phyloP scores from a whole-genome alignment of 768 basidiomycete genomes.

The Rhizopogon salebrosus region DNA sequence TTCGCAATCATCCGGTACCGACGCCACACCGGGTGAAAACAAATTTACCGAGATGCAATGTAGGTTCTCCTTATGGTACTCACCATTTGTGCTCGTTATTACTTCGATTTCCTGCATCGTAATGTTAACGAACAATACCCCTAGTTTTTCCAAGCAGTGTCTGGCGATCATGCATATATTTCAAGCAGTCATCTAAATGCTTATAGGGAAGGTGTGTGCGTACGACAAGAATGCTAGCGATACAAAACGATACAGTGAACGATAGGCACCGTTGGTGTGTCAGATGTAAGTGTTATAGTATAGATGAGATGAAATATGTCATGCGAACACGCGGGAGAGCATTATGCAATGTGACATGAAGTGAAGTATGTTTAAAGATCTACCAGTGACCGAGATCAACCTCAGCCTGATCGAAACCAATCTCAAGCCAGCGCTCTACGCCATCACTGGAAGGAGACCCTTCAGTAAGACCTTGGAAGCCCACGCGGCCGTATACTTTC shows the following conservation, averaged over 20 bases:
- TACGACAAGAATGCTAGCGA: background rate
- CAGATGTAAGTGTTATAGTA: background rate
- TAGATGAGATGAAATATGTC: background rate
- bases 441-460: slow-evolving; percentile 32
- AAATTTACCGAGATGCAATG: no score
- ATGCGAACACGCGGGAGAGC: no score
- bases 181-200: background rate
- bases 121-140: no score
- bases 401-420: slow-evolving; percentile 42
- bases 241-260: background rate
- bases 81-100: no score
- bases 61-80: no score
- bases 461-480: slow-evolving; percentile 40
- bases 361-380: background rate
- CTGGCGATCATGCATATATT: background rate
- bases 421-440: slow-evolving; percentile 46
- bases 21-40: no score
- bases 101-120: no score
- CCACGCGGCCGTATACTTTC: slow-evolving; percentile 49
- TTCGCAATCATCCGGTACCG: background rate
- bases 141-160: no score
- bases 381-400: slow-evolving; percentile 68
- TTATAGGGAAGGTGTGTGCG: background rate
- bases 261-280: background rate
- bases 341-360: background rate